Conservation (phyloP, 2,329 filamentous ascomycete species). For the Cyphellophora europaea region DNA sequence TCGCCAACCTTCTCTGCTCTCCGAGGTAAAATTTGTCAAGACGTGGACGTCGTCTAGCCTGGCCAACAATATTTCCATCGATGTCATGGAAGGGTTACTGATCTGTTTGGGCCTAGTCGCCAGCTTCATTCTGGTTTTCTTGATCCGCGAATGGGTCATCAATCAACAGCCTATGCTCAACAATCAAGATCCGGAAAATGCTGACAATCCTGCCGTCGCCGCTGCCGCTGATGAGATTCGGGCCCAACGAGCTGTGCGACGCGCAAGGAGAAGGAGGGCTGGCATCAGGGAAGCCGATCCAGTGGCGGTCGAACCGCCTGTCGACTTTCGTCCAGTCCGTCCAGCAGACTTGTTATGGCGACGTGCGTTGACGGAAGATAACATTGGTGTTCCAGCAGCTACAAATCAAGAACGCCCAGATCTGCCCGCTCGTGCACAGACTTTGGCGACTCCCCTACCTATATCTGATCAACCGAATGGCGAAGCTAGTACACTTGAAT, state of each 20-base stretch:
- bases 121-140: constrained; percentile 90
- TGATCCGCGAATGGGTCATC: constrained; percentile 95
- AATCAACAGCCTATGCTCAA: constrained; percentile 94
- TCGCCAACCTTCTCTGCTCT: constrained; percentile 43
- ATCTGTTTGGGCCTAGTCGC: constrained; percentile 88
- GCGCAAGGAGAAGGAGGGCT: neutral
- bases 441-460: constrained; percentile 1
- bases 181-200: constrained; percentile 52
- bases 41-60: constrained; percentile 56
- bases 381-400: constrained; percentile 19
- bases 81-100: constrained; percentile 82
- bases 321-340: neutral
- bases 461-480: neutral
- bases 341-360: constrained; percentile 2
- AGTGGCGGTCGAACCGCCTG: neutral
- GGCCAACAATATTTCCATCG: constrained; percentile 70
- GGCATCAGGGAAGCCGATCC: neutral
- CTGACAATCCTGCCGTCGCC: constrained; percentile 25
- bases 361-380: constrained; percentile 24
- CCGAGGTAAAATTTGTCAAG: constrained; percentile 47
- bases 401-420: constrained; percentile 6
- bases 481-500: neutral
- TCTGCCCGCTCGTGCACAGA: constrained; percentile 10
- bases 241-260: constrained; percentile 1
- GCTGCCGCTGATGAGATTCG: constrained; percentile 7